Conservation (phyloP, 2,329 filamentous ascomycete species). For the Hymenoscyphus salicellus region DNA sequence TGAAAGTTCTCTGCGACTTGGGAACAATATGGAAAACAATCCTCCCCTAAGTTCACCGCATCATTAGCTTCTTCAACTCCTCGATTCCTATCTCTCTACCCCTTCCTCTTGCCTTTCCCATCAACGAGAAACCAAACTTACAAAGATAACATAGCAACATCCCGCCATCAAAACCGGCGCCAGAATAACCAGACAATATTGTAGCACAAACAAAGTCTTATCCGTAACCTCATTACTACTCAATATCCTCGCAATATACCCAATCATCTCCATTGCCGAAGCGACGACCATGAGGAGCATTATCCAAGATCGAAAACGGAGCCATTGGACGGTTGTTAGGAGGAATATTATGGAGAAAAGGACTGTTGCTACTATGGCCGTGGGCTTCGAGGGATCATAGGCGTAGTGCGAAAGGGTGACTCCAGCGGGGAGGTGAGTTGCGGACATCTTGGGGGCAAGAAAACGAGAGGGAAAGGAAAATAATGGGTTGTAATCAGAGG, state of each 20-base stretch:
- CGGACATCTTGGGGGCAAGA: too few relatives aligned
- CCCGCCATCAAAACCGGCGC: constrained; percentile 37
- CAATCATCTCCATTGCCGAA: constrained; percentile 28
- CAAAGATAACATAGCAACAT: constrained; percentile 35
- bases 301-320: constrained; percentile 36
- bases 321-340: constrained; percentile 34
- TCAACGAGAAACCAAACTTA: constrained; percentile 10
- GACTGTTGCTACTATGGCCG: constrained; percentile 32
- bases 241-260: constrained; percentile 26
- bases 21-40: constrained; percentile 36
- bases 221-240: constrained; percentile 18
- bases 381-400: constrained; percentile 34
- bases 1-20: constrained; percentile 16
- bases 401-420: constrained; percentile 17
- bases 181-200: constrained; percentile 34
- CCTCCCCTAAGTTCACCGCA: constrained; percentile 19
- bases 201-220: constrained; percentile 29
- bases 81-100: too few relatives aligned
- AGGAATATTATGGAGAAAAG: constrained; percentile 33
- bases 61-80: neutral
- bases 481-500: too few relatives aligned
- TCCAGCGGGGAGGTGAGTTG: too few relatives aligned
- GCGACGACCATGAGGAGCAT: constrained; percentile 38
- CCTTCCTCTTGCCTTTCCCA: too few relatives aligned
- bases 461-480: too few relatives aligned